Percentiles rank a stretch among this genome's conserved stretches.
These are phyloP conservation scores for Copromyces sp. DNA, from an alignment of 495 filamentous ascomycete genomes.

Conservation along the genomic window DNA sequence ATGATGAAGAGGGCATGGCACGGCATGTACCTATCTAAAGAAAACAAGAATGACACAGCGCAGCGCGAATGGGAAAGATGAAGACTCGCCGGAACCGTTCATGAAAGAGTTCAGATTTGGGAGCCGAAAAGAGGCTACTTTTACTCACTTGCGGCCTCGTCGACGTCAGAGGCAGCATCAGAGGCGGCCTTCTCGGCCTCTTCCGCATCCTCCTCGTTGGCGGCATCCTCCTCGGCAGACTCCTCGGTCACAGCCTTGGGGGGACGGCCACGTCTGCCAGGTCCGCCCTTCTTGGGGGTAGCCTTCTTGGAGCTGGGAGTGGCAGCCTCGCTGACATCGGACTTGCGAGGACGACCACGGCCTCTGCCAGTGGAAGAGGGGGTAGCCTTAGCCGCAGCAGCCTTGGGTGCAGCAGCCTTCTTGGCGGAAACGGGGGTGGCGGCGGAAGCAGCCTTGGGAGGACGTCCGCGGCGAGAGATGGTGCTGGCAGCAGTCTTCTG, in stretches of 20 bases:
- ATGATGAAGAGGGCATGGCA: neutral
- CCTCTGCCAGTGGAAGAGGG: neutral
- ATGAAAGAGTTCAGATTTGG: neutral
- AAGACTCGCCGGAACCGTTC: neutral
- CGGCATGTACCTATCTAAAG: neutral
- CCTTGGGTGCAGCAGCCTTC: neutral
- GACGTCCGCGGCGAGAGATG: slow-evolving; percentile 26
- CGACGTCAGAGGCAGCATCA: slow-evolving; percentile 5
- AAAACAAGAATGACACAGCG: neutral
- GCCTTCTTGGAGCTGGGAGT: neutral
- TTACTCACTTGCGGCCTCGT: slow-evolving; percentile 13
- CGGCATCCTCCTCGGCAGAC: slow-evolving; percentile 9
- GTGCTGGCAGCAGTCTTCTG: slow-evolving; percentile 4
- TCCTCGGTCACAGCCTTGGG: slow-evolving; percentile 7
- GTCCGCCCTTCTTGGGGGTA: slow-evolving; percentile 13
- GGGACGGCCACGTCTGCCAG: slow-evolving; percentile 11
- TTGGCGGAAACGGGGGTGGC: slow-evolving; percentile 2
- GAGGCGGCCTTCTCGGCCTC: slow-evolving; percentile 6
- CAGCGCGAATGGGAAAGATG: neutral
- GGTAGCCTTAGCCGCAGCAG: neutral
- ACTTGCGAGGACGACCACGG: neutral
- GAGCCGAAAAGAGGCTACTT: neutral
- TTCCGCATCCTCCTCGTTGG: slow-evolving; percentile 10
- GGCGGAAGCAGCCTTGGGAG: slow-evolving; percentile 18
- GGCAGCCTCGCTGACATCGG: neutral